These are phyloP conservation scores for Ostreobium quekettii DNA, from an alignment of 139 green algal genomes.

Conservation along the genomic window DNA sequence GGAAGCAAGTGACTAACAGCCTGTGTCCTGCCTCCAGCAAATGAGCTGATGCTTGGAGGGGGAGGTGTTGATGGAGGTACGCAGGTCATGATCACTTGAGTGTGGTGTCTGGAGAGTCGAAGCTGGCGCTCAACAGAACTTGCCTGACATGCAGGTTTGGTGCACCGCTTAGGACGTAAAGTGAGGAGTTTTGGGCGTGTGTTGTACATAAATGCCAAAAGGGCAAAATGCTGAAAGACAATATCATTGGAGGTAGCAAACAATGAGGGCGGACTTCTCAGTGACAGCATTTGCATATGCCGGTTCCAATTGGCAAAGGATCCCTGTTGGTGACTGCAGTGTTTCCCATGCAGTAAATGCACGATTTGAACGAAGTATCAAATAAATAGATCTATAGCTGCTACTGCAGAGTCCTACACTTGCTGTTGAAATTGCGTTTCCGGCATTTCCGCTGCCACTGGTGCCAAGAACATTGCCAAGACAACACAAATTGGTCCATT, in stretches of 20 bases:
- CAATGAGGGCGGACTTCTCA: not conserved
- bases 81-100: conserved; percentile 5
- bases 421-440: no score
- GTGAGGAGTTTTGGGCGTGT: no score
- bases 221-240: not conserved
- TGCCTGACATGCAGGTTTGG: no score
- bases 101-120: no score
- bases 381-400: not conserved
- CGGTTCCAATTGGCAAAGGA: not conserved
- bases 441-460: no score
- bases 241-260: not conserved
- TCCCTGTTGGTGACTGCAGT: not conserved
- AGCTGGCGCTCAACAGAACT: no score
- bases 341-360: conserved; percentile 1
- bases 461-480: no score
- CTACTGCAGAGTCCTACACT: no score
- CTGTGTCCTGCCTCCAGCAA: conserved; percentile 39
- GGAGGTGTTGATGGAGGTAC: conserved; percentile 73
- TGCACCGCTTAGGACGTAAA: no score
- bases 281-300: not conserved
- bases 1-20: no score
- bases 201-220: no score
- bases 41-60: conserved; percentile 78
- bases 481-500: no score
- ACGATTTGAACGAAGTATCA: not conserved